Base-by-base conservation (phyloP, 2,329 filamentous ascomycete genomes). In the Aplosporella prunicola region DNA sequence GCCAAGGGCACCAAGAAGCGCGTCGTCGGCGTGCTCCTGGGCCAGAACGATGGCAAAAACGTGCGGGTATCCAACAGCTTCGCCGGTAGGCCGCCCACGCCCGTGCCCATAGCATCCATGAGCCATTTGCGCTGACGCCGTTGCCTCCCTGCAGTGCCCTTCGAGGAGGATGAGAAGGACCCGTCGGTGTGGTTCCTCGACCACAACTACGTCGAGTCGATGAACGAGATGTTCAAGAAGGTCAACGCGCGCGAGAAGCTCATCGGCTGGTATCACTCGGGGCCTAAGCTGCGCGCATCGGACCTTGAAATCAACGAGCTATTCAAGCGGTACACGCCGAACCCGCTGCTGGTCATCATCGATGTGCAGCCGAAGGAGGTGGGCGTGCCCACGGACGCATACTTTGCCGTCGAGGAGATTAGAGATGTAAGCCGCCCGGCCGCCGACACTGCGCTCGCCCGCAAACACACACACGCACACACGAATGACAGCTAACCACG, bases 191-290 rank as follows among this genome's bases (percentile, higher is more conserved):
- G 91, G 91, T 98, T 96, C 61, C 68, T 98, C 47, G 91, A 98
- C 62, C 91, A 98, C 74, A 96, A 96, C 74, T 98, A 95, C 57
- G 84, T 98, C 63, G 91, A 98, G 66, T 85, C 82, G 51, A 98
- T 98, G 91, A 93, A 91, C 68, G 91, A 96, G 64, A 98, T 98
- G 91, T 98, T 98, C 76, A 98, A 98, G 73, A 96, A 96, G 69
- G 88, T 98, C 72, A 98, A 98, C 69, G 91, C 91, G 44, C 74
- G 85, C 47, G 91, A 98, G 70, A 96, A 96, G 78, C 75, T 98
- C 61, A 93, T 98, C 73, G 91, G 91, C 57, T 98, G 91, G 91
- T 98, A 98, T 65, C 91, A 98, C 67, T 93, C 91, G 14, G 91
- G 91, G 27, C 91, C 91, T 25, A 98, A 96, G 72, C 73, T 98